Evolutionary conservation across 495 filamentous ascomycete genomes (phyloP).

Genomic region (Pyrenopolyporus hunteri): DNA sequence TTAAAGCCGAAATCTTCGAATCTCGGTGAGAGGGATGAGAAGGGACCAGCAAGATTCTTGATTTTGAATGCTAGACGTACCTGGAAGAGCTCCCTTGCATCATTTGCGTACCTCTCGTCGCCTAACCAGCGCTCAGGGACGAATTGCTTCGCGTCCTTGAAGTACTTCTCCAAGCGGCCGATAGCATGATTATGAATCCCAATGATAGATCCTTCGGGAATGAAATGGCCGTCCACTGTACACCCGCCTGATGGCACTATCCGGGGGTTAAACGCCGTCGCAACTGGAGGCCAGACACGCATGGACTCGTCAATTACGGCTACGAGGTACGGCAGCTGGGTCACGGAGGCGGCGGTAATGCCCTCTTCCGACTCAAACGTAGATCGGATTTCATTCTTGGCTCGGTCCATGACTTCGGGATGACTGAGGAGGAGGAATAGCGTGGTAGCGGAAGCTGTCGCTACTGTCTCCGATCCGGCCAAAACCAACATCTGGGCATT

Average conservation of each 20-base stretch:
- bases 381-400: slow-evolving; percentile 56
- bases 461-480: slow-evolving; percentile 59
- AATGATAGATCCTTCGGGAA: slow-evolving; percentile 29
- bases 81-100: slow-evolving; percentile 43
- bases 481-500: slow-evolving; percentile 42
- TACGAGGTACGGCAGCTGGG: slow-evolving; percentile 56
- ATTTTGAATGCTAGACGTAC: too few relatives aligned
- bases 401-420: slow-evolving; percentile 45
- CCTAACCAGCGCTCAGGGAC: slow-evolving; percentile 55
- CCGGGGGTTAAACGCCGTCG: slow-evolving; percentile 48
- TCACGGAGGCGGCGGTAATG: slow-evolving; percentile 54
- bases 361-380: slow-evolving; percentile 52
- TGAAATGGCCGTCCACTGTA: slow-evolving; percentile 48
- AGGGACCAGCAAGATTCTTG: neutral
- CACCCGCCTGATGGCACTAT: slow-evolving; percentile 45
- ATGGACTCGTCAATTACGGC: slow-evolving; percentile 64
- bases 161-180: slow-evolving; percentile 37
- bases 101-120: slow-evolving; percentile 46
- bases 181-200: slow-evolving; percentile 32
- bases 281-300: slow-evolving; percentile 61
- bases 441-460: slow-evolving; percentile 55
- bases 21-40: neutral
- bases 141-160: slow-evolving; percentile 49
- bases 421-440: slow-evolving; percentile 47
- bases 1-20: neutral